A percentile compares a stretch with the other conserved stretches of the same genome.
Conservation (phyloP, 352 stramenopile genomes). For the Hyaloperonospora arabidopsidis region DNA sequence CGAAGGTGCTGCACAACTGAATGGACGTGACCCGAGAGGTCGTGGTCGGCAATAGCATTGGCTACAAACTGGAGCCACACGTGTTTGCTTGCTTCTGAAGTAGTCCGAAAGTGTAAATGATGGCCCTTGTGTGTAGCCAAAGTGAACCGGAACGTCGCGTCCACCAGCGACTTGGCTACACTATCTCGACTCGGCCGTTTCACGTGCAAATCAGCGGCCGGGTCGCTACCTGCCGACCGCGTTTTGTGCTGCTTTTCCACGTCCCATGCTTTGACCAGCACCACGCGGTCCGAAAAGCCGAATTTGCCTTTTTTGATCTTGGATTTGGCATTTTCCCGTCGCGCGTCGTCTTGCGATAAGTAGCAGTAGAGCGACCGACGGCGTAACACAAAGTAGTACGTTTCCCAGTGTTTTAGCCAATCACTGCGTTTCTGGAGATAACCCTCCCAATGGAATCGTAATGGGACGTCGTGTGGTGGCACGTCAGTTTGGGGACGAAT, state of each 20-base stretch:
- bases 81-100: constrained; percentile 73
- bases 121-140: constrained; percentile 78
- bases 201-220: background rate
- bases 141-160: constrained; percentile 71
- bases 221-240: background rate
- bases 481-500: background rate
- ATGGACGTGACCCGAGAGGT: constrained; percentile 28
- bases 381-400: constrained; percentile 80
- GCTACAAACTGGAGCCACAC: constrained; percentile 74
- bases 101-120: constrained; percentile 80
- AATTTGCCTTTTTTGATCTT: constrained; percentile 88
- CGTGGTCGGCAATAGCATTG: constrained; percentile 49
- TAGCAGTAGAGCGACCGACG: constrained; percentile 75
- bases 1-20: constrained; percentile 28
- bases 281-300: constrained; percentile 71
- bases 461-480: constrained; percentile 29
- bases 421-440: constrained; percentile 85
- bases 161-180: background rate
- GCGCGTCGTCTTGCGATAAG: constrained; percentile 70
- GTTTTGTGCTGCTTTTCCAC: constrained; percentile 37
- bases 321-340: constrained; percentile 69
- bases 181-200: background rate
- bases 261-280: constrained; percentile 65
- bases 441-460: constrained; percentile 73
- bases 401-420: constrained; percentile 88